phyloP scores from a whole-genome alignment of 345 rosid species.

The Garcia nutans region DNA sequence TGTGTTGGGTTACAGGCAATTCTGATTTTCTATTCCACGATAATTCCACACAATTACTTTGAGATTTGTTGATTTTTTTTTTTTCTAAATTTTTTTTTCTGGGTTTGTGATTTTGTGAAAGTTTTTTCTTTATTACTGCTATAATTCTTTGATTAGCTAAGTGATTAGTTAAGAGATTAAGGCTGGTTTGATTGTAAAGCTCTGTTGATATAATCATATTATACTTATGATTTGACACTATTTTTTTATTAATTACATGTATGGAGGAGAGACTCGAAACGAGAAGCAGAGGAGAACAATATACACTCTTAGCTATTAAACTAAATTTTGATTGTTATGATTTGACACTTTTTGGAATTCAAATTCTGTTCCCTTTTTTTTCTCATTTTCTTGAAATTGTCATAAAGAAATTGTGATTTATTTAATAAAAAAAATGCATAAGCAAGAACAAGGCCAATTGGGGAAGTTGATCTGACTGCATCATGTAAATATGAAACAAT shows the following conservation, averaged over 20 bases:
- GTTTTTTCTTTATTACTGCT: not conserved
- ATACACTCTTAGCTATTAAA: no score
- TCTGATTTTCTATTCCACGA: slow-evolving; percentile 16
- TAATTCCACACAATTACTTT: slow-evolving; percentile 1
- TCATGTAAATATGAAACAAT: no score
- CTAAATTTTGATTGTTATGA: no score
- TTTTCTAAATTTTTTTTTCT: not conserved
- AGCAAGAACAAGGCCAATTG: no score
- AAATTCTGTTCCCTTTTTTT: not conserved
- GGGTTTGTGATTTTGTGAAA: not conserved
- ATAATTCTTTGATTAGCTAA: slow-evolving; percentile 1
- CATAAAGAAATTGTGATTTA: not conserved
- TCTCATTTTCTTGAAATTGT: not conserved
- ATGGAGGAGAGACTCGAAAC: no score
- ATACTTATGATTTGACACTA: slow-evolving; percentile 6
- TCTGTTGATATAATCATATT: slow-evolving; percentile 22
- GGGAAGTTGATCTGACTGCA: no score
- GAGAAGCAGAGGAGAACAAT: no score
- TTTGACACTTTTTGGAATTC: not conserved
- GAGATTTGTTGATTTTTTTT: slow-evolving; percentile 4
- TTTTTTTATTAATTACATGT: no score
- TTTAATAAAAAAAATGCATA: not conserved
- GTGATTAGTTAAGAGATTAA: not conserved
- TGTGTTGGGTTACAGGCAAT: slow-evolving; percentile 48
- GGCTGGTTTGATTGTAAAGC: slow-evolving; percentile 15